Percentiles rank a stretch among this genome's conserved stretches.
phyloP scores from a whole-genome alignment of 129 eudicot genomes.

The Dittrichia graveolens region DNA sequence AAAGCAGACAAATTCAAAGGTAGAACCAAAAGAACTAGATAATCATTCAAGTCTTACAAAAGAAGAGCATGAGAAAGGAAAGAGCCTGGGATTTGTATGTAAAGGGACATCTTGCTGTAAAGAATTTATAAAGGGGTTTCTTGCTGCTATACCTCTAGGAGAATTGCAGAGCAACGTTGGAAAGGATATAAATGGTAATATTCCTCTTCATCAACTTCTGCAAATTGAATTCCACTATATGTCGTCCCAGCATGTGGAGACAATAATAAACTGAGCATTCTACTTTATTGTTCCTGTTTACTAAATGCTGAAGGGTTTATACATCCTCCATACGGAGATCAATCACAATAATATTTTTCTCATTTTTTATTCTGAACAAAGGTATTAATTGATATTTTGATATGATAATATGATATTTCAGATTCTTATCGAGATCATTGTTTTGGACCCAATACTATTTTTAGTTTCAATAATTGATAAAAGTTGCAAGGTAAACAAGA shows the following conservation, averaged over 20 bases:
- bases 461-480: constrained; percentile 8
- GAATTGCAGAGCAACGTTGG: constrained; percentile 51
- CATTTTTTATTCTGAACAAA: constrained; percentile 26
- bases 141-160: constrained; percentile 56
- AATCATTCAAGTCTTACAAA: constrained; percentile 9
- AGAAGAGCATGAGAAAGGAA: constrained; percentile 25
- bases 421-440: constrained; percentile 6
- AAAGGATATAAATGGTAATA: constrained; percentile 39
- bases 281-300: constrained; percentile 8
- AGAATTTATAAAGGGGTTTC: constrained; percentile 62
- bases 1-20: constrained; percentile 27
- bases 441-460: neutral
- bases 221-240: constrained; percentile 63
- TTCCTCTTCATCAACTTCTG: constrained; percentile 61
- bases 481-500: constrained; percentile 19
- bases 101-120: constrained; percentile 52
- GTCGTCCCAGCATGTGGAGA: constrained; percentile 37
- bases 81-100: constrained; percentile 25
- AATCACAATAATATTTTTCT: constrained; percentile 12
- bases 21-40: constrained; percentile 24
- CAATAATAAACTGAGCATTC: constrained; percentile 26
- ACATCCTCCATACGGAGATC: constrained; percentile 8
- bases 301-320: constrained; percentile 12
- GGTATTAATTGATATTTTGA: neutral
- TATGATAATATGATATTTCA: neutral